A percentile compares a stretch with the other conserved stretches of the same genome.
These are phyloP conservation scores for Harrya chromipes DNA, from an alignment of 768 basidiomycete genomes.

Conservation along the genomic window DNA sequence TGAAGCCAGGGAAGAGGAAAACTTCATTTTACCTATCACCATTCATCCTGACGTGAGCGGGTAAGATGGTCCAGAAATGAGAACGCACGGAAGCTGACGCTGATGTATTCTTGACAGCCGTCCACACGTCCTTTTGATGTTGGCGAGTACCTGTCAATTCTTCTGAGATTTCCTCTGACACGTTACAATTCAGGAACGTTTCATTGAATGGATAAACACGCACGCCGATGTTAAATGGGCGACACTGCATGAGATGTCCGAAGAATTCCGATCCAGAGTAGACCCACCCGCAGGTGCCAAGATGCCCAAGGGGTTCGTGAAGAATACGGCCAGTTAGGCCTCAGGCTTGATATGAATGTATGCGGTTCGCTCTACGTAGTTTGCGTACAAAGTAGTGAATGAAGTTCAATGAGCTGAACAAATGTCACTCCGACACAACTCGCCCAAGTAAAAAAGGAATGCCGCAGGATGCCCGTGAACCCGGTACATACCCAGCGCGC, in stretches of 20 bases:
- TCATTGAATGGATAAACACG: slow-evolving; percentile 72
- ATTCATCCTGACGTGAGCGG: slow-evolving; percentile 79
- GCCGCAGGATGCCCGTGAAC: background rate
- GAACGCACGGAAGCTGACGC: background rate
- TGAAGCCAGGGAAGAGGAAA: slow-evolving; percentile 49
- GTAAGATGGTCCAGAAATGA: slow-evolving; percentile 31
- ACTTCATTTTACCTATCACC: slow-evolving; percentile 72
- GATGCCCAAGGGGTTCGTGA: slow-evolving; percentile 49
- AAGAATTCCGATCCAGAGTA: slow-evolving; percentile 55
- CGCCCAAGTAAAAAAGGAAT: background rate
- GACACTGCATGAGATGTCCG: slow-evolving; percentile 64
- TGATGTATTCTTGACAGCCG: slow-evolving; percentile 35
- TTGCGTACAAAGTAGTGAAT: background rate
- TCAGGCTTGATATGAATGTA: too few species aligned
- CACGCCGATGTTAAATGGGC: slow-evolving; percentile 71
- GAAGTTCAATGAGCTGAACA: too few species aligned
- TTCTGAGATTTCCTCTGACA: background rate
- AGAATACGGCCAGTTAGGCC: slow-evolving; percentile 1
- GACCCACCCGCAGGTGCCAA: slow-evolving; percentile 45
- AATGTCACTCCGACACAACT: too few species aligned
- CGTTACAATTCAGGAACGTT: slow-evolving; percentile 48
- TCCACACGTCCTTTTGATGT: slow-evolving; percentile 72
- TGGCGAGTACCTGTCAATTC: slow-evolving; percentile 37
- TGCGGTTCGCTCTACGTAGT: too few species aligned
- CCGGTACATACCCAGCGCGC: background rate